Base-by-base conservation (phyloP, 805 yeast genomes). In the Saturnispora hagleri region DNA sequence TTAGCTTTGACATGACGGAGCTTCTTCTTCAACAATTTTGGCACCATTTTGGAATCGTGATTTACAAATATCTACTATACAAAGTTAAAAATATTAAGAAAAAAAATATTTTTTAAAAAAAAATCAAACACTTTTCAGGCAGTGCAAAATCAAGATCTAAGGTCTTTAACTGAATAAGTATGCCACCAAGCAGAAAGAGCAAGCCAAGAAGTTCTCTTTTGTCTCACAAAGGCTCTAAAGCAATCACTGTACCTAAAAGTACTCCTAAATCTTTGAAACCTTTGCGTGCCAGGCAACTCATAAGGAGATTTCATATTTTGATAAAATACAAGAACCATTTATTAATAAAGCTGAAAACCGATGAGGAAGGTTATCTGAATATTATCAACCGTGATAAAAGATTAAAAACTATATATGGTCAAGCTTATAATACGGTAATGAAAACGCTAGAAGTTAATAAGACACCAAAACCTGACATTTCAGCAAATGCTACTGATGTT, bases 291-390 rank as follows among this genome's bases (percentile, higher is more conserved):
- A 72, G 96, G 46, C 81, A 78, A 59, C 73, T 90, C 20, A 90
- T 90, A 27, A 74, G 96, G 51, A 67, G 89, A 40, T 89, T 80
- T 57, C 97, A 89, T 65, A 75, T 80, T 2, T 70, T 90, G 15
- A 73, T 83, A 52, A 86, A 84, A 58, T 74, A 78, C 54, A 74
- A 75, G 55, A 65, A 71, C 18, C 55, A 69, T 2, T 66, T 83
- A 3, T 58, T 77, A 12, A 31, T 22, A 5, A 53, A 50, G 45
- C 47, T 58, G 7, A 40, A 31, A 3, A 17, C 28, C 15, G 12
- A 33, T 15, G 47, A 34, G 9, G 43, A 27, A 4, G 47, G 51
- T 15, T 62, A 54, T 49, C 26, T 42, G 24, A 55, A 47, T 52
- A 43, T 48, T 24, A 50, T 58, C 8, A 46, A 46, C 55, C 40